Percentiles rank a stretch among this genome's conserved stretches.
Evolutionary conservation across 139 green algal species (phyloP).

Genomic region (Micractinium sp.): DNA sequence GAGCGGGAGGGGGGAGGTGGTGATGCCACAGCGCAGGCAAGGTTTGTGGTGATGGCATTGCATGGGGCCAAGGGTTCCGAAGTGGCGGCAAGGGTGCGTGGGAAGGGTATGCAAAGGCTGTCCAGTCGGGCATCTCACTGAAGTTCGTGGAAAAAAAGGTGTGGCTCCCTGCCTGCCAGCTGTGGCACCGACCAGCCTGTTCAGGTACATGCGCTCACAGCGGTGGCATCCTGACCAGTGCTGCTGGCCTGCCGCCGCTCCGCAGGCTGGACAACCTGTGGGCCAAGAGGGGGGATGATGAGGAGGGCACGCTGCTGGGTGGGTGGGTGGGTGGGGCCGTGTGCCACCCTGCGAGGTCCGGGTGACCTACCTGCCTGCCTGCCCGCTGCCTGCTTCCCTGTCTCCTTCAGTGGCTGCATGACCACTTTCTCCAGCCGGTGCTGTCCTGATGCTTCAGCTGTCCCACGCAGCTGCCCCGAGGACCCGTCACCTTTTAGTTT

Average conservation of each 20-base stretch:
- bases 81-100: neutral
- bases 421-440: neutral
- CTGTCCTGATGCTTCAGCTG: neutral
- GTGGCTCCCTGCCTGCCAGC: too few relatives aligned
- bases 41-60: too few relatives aligned
- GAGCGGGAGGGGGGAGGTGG: too few relatives aligned
- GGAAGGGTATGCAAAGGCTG: neutral
- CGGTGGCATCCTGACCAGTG: too few relatives aligned
- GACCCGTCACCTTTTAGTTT: neutral
- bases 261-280: conserved; percentile 29
- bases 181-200: too few relatives aligned
- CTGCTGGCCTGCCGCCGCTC: too few relatives aligned
- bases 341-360: neutral
- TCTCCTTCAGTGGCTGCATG: neutral
- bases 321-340: neutral
- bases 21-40: too few relatives aligned
- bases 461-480: neutral
- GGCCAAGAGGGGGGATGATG: neutral
- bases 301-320: conserved; percentile 19
- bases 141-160: too few relatives aligned
- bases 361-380: neutral
- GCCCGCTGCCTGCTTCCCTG: neutral
- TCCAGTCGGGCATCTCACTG: too few relatives aligned
- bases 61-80: too few relatives aligned
- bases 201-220: too few relatives aligned